These are phyloP conservation scores for Scytalidium sp. DNA, from an alignment of 2,329 filamentous ascomycete species.

Conservation along the genomic window DNA sequence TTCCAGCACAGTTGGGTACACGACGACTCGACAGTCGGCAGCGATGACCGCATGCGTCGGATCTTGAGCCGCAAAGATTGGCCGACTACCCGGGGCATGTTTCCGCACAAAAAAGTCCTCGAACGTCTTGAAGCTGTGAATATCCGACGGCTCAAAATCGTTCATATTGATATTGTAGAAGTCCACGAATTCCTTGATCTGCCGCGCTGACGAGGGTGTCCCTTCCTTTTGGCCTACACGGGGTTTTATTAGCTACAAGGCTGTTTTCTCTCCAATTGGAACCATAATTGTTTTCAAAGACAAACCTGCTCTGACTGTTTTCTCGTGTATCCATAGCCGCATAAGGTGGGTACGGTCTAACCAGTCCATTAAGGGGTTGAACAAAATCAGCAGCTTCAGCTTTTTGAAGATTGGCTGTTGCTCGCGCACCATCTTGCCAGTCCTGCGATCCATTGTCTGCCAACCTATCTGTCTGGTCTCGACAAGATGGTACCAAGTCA, in stretches of 20 bases:
- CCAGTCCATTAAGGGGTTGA: constrained; percentile 39
- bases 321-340: constrained; percentile 34
- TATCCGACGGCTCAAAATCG: constrained; percentile 33
- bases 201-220: constrained; percentile 25
- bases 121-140: constrained; percentile 31
- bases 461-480: background rate
- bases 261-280: no score
- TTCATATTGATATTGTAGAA: constrained; percentile 34
- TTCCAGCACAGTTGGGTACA: constrained; percentile 80
- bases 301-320: constrained; percentile 29
- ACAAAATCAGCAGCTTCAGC: constrained; percentile 36
- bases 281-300: background rate
- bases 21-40: constrained; percentile 86
- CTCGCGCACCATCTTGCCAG: constrained; percentile 33
- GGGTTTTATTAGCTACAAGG: background rate
- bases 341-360: constrained; percentile 34
- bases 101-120: constrained; percentile 36
- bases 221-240: constrained; percentile 24
- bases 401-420: constrained; percentile 38
- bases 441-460: constrained; percentile 28
- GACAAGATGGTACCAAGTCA: background rate
- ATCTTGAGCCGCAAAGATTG: constrained; percentile 24
- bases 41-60: constrained; percentile 25
- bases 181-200: constrained; percentile 35
- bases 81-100: constrained; percentile 28